Evolutionary conservation across 2,329 filamentous ascomycete genomes (phyloP), one percentile per base, ranked within the genome.

Genomic region (Taxawa tesnikishii): DNA sequence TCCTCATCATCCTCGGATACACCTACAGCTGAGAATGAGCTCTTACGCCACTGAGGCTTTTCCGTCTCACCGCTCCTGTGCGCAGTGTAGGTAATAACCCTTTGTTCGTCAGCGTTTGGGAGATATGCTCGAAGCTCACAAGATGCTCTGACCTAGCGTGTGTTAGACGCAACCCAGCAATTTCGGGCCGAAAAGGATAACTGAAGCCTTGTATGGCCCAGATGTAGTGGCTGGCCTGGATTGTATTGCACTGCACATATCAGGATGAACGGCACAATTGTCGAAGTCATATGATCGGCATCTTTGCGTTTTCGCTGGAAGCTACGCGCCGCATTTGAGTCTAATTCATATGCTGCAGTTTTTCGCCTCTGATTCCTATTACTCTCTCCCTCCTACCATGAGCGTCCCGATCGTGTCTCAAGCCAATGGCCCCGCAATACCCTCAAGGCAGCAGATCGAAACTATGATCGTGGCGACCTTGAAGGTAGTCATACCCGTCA

Each of bases 381-480:
- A 8, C 19, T 23, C n/a, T 23, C 19, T 8, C 8, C 19, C 19
- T 8, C 19, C 8, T 23, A 23, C 19, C n/a, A n/a, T 8, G n/a
- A 8, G 8, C 8, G 8, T 23, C 19, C n/a, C 19, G 8, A 23
- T 23, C 8, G 8, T 23, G n/a, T 8, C 19, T n/a, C 19, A 23
- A 8, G 8, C 8, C 19, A 8, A 23, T n/a, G 8, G 19, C 19
- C 19, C 19, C 19, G 19, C 19, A 8, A 8, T n/a, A 7, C 19
- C 19, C 19, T 23, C 15, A 27, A 26, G 24, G 31, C 23, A 15
- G 6, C 21, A 32, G 16, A 12, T 12, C 15, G 12, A 32, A 19
- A 15, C 16, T 15, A 27, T 26, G 31, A 12, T 21, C 23, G 15
- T 32, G 31, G 6, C 11, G 11, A 15, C 31, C 31, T 24, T 32